These are phyloP conservation scores for Erythrobasidium hasegawianum DNA, from an alignment of 1,284 basidiomycete species.

Conservation along the genomic window DNA sequence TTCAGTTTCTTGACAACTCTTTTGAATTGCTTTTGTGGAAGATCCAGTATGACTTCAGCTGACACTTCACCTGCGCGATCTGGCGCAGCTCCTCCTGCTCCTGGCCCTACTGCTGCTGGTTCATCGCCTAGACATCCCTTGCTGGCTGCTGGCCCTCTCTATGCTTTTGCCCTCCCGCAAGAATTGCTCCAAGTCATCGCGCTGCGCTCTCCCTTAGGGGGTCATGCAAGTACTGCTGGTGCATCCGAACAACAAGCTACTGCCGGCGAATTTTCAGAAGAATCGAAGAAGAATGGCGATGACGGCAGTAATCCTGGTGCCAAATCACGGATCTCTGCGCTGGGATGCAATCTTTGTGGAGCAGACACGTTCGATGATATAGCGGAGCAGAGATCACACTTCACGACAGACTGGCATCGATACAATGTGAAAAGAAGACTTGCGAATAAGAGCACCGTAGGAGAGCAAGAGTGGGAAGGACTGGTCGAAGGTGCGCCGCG, in stretches of 20 bases:
- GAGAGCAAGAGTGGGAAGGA: conserved; percentile 67
- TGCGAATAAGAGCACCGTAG: conserved; percentile 59
- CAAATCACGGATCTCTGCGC: conserved; percentile 22
- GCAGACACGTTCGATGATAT: conserved; percentile 62
- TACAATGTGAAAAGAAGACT: conserved; percentile 84
- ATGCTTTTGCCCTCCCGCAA: conserved; percentile 47
- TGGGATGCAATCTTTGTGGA: conserved; percentile 73
- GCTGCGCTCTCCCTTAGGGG: conserved; percentile 43
- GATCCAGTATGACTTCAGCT: neutral
- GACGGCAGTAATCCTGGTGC: neutral
- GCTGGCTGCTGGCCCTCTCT: conserved; percentile 39
- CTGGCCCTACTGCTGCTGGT: neutral
- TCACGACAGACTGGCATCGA: conserved; percentile 93
- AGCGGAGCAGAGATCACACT: conserved; percentile 79
- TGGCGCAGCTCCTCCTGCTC: neutral
- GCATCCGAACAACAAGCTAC: neutral
- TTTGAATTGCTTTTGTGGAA: neutral
- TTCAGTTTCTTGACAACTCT: neutral
- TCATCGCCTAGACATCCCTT: neutral
- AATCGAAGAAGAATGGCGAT: conserved; percentile 4
- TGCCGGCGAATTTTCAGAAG: neutral
- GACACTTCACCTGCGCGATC: neutral
- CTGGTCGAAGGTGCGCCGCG: conserved; percentile 80
- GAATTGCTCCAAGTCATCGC: conserved; percentile 45
- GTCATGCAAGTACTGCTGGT: conserved; percentile 18